Percentiles rank a stretch among this genome's conserved stretches.
Evolutionary conservation across 2,329 filamentous ascomycete genomes (phyloP).

Genomic region (Aotearoamyces nothofagi): DNA sequence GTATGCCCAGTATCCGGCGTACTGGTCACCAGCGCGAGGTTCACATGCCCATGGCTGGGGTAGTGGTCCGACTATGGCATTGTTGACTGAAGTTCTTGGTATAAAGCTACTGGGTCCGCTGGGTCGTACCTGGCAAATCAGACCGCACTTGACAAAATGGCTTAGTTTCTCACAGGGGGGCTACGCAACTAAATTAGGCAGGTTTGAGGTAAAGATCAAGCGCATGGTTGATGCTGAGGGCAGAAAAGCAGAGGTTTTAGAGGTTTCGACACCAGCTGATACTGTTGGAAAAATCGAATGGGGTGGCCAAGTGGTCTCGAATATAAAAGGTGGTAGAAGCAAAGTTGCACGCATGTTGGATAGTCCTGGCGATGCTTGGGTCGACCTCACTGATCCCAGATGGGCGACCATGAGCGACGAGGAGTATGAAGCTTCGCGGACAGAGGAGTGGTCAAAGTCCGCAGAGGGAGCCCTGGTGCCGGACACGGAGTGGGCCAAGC

Average conservation of each 20-base stretch:
- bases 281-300: conserved; percentile 14
- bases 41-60: conserved; percentile 24
- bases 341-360: too few relatives aligned
- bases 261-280: conserved; percentile 13
- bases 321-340: too few relatives aligned
- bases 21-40: conserved; percentile 16
- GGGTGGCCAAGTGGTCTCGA: too few relatives aligned
- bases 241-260: conserved; percentile 10
- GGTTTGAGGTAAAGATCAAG: conserved; percentile 19
- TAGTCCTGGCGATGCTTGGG: too few relatives aligned
- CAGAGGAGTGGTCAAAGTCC: too few relatives aligned
- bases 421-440: too few relatives aligned
- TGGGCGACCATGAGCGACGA: too few relatives aligned
- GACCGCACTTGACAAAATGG: conserved; percentile 19
- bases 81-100: conserved; percentile 18
- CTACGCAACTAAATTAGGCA: conserved; percentile 21
- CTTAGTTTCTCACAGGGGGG: conserved; percentile 21
- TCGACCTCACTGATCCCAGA: too few relatives aligned
- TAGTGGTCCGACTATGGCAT: conserved; percentile 19
- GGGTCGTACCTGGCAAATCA: conserved; percentile 15
- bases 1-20: conserved; percentile 20
- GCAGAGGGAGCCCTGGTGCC: too few relatives aligned
- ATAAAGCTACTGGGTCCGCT: conserved; percentile 15
- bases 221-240: conserved; percentile 5
- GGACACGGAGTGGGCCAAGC: too few relatives aligned